Evolutionary conservation across 2,329 filamentous ascomycete genomes (phyloP).

Genomic region (Decorospora gaudefroyi): DNA sequence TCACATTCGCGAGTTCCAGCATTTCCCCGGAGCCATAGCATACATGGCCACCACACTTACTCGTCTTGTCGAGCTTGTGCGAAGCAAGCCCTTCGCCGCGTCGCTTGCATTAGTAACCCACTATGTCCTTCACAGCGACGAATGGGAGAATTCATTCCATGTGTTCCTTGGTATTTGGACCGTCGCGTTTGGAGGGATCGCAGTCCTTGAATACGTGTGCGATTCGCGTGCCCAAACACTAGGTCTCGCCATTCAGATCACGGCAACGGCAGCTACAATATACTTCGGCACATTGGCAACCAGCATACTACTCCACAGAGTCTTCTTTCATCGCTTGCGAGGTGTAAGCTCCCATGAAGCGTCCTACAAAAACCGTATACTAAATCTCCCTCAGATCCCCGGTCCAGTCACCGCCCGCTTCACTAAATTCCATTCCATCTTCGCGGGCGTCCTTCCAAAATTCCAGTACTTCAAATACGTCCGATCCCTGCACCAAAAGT

Average conservation of each 20-base stretch:
- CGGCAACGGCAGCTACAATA: conserved; percentile 17
- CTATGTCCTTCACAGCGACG: conserved; percentile 25
- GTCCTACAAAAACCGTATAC: too few relatives aligned
- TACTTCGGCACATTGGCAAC: conserved; percentile 31
- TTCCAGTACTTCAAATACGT: conserved; percentile 34
- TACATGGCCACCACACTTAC: background rate
- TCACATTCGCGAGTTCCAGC: too few relatives aligned
- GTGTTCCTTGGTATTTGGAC: conserved; percentile 21
- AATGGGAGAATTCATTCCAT: conserved; percentile 32
- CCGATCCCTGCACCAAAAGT: conserved; percentile 33
- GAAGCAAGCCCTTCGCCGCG: conserved; percentile 26
- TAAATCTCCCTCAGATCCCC: too few relatives aligned
- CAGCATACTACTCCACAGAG: conserved; percentile 49
- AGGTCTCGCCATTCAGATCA: conserved; percentile 11
- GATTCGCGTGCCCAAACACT: conserved; percentile 17
- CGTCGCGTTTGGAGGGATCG: conserved; percentile 22
- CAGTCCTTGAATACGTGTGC: conserved; percentile 22
- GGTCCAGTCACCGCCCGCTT: conserved; percentile 47
- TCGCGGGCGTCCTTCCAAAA: conserved; percentile 23
- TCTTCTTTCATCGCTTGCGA: conserved; percentile 49
- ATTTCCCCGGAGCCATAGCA: too few relatives aligned
- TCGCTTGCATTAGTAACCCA: conserved; percentile 33
- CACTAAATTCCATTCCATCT: conserved; percentile 48
- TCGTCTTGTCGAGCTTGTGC: conserved; percentile 16
- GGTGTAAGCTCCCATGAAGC: background rate